Percentiles rank a stretch among this genome's conserved stretches.
Conservation (phyloP, 1,284 basidiomycete genomes). For the Coniophora puteana region DNA sequence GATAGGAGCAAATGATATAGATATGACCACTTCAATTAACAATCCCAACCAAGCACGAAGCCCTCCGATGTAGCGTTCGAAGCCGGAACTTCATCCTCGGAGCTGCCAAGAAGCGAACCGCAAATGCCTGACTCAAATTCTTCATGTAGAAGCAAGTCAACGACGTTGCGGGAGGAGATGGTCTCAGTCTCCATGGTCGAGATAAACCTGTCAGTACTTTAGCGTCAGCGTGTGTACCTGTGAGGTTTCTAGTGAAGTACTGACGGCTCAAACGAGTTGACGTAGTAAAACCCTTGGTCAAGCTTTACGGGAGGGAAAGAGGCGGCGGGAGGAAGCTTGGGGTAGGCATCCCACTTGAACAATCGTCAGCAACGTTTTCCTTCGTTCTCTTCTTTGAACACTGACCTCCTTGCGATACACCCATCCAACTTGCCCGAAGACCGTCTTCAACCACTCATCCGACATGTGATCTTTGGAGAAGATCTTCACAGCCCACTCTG, state of each 20-base stretch:
- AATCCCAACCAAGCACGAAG: conserved; percentile 71
- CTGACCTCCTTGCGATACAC: conserved; percentile 74
- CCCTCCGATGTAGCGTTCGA: conserved; percentile 26
- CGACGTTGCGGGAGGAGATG: conserved; percentile 78
- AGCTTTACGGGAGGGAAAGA: conserved; percentile 76
- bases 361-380: conserved; percentile 7
- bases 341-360: conserved; percentile 74
- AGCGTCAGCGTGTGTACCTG: conserved; percentile 6
- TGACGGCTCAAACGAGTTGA: conserved; percentile 85
- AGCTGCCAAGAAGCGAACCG: conserved; percentile 28
- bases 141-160: conserved; percentile 71
- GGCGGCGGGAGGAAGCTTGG: conserved; percentile 62
- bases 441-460: conserved; percentile 63
- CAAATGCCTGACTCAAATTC: conserved; percentile 66
- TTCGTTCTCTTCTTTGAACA: conserved; percentile 3
- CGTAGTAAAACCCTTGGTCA: conserved; percentile 78
- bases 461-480: conserved; percentile 70
- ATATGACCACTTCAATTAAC: no score
- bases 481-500: conserved; percentile 80
- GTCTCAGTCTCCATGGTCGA: conserved; percentile 94
- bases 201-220: conserved; percentile 50
- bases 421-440: conserved; percentile 81
- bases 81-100: conserved; percentile 13
- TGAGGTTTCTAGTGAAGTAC: conserved; percentile 23
- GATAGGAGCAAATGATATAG: no score